Base-by-base conservation (phyloP, 2,329 filamentous ascomycete genomes). In the Colletotrichum tropicicola region DNA sequence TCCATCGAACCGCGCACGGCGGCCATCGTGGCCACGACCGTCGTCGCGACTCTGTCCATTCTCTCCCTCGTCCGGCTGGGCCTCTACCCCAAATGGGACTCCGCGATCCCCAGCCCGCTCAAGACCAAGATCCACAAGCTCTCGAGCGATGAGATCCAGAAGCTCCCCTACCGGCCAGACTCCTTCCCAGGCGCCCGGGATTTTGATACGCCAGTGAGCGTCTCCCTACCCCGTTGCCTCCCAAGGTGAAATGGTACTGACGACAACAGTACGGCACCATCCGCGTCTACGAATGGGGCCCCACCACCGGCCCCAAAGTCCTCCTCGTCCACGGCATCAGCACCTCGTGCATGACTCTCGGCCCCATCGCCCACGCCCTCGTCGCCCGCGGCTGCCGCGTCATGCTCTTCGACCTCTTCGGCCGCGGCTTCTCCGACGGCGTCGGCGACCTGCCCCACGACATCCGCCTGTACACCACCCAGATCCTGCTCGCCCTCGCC, bases 291-390 rank as follows among this genome's bases (percentile, higher is more conserved):
- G 93, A 97, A 80, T 97, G 91, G 79, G 93, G 93, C 1, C 91
- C 92, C 1, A 84, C 89, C 53, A 77, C 87, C 57, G 93, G 93
- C 7, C 84, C 86, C 47, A 94, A 92, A 71, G 89, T 96, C 5
- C 77, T 97, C 15, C 83, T 97, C 32, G 83, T 97, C 8, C 93
- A 97, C 74, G 93, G 93, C 45, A 95, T 97, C 73, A 93, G 90
- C 66, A 97, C 92, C 0, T 91, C 93, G 0, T 93, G 91, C 75
- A 86, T 94, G 70, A 89, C 92, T 2, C 82, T 96, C 15, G 85
- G 85, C 25, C 82, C 85, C 45, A 77, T 97, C 32, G 91, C 92
- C 27, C 82, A 89, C 70, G 84, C 83, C 19, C 83, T 97, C 21
- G 92, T 87, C 3, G 82, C 85, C 39, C 85, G 85, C 53, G 92